Conservation (phyloP, 805 yeast species). For the Saccharomycopsis vini region DNA sequence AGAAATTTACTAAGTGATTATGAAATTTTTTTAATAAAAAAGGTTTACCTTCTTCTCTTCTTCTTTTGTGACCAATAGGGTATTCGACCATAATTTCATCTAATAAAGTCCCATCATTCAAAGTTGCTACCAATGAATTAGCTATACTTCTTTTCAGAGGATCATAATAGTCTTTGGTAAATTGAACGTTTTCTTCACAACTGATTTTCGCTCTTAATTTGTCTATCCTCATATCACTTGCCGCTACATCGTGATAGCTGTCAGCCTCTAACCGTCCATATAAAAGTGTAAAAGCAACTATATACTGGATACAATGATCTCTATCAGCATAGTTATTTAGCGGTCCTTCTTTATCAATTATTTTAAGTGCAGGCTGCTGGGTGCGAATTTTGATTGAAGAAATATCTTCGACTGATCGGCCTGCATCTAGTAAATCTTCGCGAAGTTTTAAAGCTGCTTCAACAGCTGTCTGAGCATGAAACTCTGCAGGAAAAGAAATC, state of each 20-base stretch:
- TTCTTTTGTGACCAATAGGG: constrained; percentile 50
- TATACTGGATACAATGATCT: constrained; percentile 57
- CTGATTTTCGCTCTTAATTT: constrained; percentile 44
- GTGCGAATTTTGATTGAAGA: constrained; percentile 42
- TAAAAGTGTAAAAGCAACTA: constrained; percentile 50
- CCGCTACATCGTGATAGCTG: constrained; percentile 44
- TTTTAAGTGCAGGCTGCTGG: constrained; percentile 53
- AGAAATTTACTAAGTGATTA: constrained; percentile 41
- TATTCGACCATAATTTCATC: constrained; percentile 46
- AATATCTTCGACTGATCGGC: constrained; percentile 42
- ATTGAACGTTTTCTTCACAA: constrained; percentile 41
- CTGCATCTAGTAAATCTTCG: constrained; percentile 28
- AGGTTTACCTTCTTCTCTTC: constrained; percentile 54
- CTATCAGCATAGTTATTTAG: constrained; percentile 55
- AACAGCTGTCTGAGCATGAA: constrained; percentile 58
- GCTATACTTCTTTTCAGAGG: constrained; percentile 52
- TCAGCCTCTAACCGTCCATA: constrained; percentile 49
- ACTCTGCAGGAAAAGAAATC: constrained; percentile 58
- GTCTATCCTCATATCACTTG: constrained; percentile 45
- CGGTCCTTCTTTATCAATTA: constrained; percentile 53
- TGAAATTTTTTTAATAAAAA: constrained; percentile 42
- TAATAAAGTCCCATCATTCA: constrained; percentile 44
- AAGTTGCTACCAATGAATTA: constrained; percentile 41
- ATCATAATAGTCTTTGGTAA: constrained; percentile 44
- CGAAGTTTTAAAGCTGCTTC: constrained; percentile 46